Conservation (phyloP, 2,329 filamentous ascomycete species). For the Blastomyces gilchristii region DNA sequence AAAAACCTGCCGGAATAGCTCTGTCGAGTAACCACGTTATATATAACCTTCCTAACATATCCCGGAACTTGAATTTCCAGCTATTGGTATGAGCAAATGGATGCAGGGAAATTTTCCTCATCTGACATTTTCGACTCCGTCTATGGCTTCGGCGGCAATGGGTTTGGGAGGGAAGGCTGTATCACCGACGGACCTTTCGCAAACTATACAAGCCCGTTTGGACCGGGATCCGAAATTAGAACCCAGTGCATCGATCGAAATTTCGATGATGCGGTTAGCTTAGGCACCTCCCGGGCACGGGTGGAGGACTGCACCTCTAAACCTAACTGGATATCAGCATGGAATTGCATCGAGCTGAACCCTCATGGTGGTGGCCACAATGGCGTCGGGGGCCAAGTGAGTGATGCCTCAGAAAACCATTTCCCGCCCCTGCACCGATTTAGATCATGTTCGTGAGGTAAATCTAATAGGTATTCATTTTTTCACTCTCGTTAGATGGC, state of each 20-base stretch:
- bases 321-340: background rate
- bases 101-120: conserved; percentile 6
- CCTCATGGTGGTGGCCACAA: conserved; percentile 8
- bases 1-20: background rate
- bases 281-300: background rate
- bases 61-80: background rate
- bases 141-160: conserved; percentile 8
- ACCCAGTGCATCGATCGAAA: conserved; percentile 7
- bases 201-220: conserved; percentile 5
- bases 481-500: background rate
- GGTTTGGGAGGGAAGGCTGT: background rate
- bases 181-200: conserved; percentile 9
- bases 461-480: background rate
- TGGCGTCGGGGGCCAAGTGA: conserved; percentile 6
- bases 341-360: conserved; percentile 5
- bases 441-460: background rate
- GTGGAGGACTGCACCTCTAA: conserved; percentile 1
- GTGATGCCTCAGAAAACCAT: background rate
- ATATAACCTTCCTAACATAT: background rate
- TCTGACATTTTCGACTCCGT: conserved; percentile 2
- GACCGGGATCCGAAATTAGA: conserved; percentile 4
- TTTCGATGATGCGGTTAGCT: conserved; percentile 1
- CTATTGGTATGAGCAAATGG: conserved; percentile 10
- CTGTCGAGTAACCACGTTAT: background rate
- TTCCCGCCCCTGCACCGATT: background rate